Evolutionary conservation across 495 filamentous ascomycete genomes (phyloP).

Genomic region (Neohortaea acidophila): DNA sequence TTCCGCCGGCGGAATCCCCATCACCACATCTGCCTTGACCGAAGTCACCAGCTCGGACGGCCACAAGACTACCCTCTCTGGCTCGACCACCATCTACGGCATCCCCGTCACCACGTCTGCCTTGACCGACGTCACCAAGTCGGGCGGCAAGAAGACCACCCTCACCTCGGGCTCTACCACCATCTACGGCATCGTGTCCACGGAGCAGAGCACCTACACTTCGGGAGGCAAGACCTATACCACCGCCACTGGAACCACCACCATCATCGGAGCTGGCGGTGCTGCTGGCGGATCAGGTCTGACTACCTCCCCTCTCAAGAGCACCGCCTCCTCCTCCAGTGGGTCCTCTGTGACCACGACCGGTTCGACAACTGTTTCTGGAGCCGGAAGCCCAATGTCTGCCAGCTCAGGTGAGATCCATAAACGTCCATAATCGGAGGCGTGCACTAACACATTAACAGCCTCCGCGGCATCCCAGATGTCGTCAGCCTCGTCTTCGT

Average conservation of each 20-base stretch:
- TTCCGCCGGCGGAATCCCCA: constrained; percentile 10
- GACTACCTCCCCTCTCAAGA: too few relatives aligned
- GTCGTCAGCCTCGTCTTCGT: too few relatives aligned
- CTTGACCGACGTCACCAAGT: constrained; percentile 19
- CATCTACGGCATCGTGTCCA: constrained; percentile 16
- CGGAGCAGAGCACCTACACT: background rate
- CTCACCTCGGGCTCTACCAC: constrained; percentile 24
- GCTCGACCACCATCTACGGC: background rate
- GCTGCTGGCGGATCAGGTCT: background rate
- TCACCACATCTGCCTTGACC: constrained; percentile 22
- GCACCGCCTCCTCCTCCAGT: too few relatives aligned
- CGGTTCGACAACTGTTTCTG: too few relatives aligned
- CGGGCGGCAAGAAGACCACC: constrained; percentile 14
- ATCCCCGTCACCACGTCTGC: constrained; percentile 21
- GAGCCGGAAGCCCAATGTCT: too few relatives aligned
- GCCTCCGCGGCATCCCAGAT: too few relatives aligned
- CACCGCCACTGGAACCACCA: background rate
- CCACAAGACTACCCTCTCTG: constrained; percentile 10
- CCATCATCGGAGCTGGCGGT: background rate
- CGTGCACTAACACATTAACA: too few relatives aligned
- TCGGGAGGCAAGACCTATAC: background rate
- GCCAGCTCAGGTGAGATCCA: too few relatives aligned
- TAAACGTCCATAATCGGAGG: too few relatives aligned
- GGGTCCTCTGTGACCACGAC: too few relatives aligned
- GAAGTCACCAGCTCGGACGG: constrained; percentile 18